phyloP scores from a whole-genome alignment of 345 rosid genomes.

The Acer negundo region DNA sequence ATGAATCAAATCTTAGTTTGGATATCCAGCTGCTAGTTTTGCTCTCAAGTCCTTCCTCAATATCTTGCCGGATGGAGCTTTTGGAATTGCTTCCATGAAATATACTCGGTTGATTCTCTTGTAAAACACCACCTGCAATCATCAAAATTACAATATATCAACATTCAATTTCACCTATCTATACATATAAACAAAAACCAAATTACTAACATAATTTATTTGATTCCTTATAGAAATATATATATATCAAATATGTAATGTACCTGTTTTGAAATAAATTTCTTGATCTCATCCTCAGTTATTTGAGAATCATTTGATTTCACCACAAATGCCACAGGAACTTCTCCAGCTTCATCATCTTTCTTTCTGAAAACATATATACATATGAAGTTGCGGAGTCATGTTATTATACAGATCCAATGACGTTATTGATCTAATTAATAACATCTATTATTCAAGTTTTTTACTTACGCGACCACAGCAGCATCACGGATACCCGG shows the following conservation, averaged over 20 bases:
- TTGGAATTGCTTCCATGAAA: conserved; percentile 62
- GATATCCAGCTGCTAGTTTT: conserved; percentile 38
- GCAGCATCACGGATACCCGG: conserved; percentile 60
- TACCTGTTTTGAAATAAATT: conserved; percentile 70
- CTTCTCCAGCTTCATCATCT: conserved; percentile 74
- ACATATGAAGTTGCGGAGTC: not conserved
- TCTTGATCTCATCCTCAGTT: conserved; percentile 61
- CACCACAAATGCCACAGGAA: conserved; percentile 75
- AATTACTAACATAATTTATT: too few relatives aligned
- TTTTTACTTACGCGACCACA: conserved; percentile 56
- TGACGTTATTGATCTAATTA: too few relatives aligned
- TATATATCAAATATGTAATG: not conserved
- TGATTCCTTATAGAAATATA: too few relatives aligned
- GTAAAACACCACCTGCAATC: conserved; percentile 63
- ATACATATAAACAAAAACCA: too few relatives aligned
- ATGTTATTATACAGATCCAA: too few relatives aligned
- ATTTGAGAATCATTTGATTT: conserved; percentile 48
- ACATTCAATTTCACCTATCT: not conserved
- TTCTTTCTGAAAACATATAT: conserved; percentile 44
- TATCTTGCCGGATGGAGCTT: conserved; percentile 81
- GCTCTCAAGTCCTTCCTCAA: conserved; percentile 67
- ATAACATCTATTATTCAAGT: too few relatives aligned
- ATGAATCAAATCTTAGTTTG: conserved; percentile 6
- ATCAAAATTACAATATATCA: not conserved
- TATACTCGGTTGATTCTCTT: conserved; percentile 56